A percentile compares a stretch with the other conserved stretches of the same genome.
phyloP scores from a whole-genome alignment of 2,329 filamentous ascomycete genomes.

The Aspergillus brasiliensis region DNA sequence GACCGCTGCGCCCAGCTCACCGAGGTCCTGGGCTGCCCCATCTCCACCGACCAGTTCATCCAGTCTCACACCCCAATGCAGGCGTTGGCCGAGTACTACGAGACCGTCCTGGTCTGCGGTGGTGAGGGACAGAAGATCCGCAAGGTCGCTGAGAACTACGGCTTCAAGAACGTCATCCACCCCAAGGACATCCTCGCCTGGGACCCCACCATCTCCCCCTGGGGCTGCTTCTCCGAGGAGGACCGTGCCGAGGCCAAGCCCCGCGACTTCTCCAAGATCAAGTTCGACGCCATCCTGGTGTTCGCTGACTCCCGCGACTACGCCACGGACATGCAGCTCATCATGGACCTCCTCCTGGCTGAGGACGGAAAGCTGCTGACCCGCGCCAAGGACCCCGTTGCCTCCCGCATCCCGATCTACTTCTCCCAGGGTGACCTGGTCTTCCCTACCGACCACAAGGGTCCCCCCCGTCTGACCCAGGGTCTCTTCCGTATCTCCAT shows the following conservation, averaged over 20 bases:
- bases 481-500: conserved; percentile 74
- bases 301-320: conserved; percentile 76
- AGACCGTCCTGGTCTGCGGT: conserved; percentile 73
- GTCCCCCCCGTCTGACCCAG: conserved; percentile 68
- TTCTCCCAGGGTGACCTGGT: conserved; percentile 67
- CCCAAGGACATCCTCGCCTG: conserved; percentile 74
- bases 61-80: conserved; percentile 78
- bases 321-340: conserved; percentile 74
- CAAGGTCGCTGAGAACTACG: conserved; percentile 71
- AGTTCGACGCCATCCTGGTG: conserved; percentile 74
- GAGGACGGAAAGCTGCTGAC: conserved; percentile 69
- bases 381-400: conserved; percentile 65
- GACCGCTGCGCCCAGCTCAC: conserved; percentile 67
- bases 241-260: conserved; percentile 69
- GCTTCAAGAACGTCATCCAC: conserved; percentile 72
- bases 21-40: conserved; percentile 65
- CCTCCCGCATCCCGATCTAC: conserved; percentile 72
- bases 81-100: conserved; percentile 73
- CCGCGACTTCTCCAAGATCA: conserved; percentile 70
- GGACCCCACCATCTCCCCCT: conserved; percentile 69
- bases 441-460: conserved; percentile 67
- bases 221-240: conserved; percentile 67
- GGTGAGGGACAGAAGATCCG: conserved; percentile 75
- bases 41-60: conserved; percentile 73
- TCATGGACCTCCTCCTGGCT: conserved; percentile 70